Percentiles rank a stretch among this genome's conserved stretches.
phyloP scores from a whole-genome alignment of 1,284 basidiomycete genomes.

The Ceratobasidium sp. region DNA sequence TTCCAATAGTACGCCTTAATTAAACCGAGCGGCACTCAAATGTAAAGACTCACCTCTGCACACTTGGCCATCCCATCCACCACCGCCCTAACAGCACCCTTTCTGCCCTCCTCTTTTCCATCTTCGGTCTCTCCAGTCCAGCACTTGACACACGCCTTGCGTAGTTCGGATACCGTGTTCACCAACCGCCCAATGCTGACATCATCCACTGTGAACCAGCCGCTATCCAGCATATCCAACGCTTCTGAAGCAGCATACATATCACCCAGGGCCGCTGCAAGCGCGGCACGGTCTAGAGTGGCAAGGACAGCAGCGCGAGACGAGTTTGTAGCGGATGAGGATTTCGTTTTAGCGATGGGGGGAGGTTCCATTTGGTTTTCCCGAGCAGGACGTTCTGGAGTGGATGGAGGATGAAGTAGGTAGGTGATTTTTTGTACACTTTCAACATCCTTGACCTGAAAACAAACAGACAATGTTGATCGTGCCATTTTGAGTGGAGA shows the following conservation, averaged over 20 bases:
- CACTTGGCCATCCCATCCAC: slow-evolving; percentile 58
- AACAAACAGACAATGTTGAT: background rate
- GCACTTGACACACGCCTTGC: slow-evolving; percentile 30
- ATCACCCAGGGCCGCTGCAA: slow-evolving; percentile 10
- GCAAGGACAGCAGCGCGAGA: slow-evolving; percentile 12
- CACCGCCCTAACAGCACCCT: slow-evolving; percentile 52
- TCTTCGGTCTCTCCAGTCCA: slow-evolving; percentile 2
- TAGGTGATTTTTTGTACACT: slow-evolving; percentile 31
- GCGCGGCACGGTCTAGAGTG: slow-evolving; percentile 10
- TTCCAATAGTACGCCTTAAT: background rate
- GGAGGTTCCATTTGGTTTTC: slow-evolving; percentile 6
- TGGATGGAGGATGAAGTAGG: slow-evolving; percentile 36
- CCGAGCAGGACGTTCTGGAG: background rate
- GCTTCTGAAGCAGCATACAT: slow-evolving; percentile 30
- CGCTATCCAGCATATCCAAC: background rate
- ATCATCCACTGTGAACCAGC: background rate
- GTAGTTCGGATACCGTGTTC: slow-evolving; percentile 25
- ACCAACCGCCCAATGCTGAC: background rate
- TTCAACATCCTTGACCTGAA: slow-evolving; percentile 40
- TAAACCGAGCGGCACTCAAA: background rate
- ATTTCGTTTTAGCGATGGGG: background rate
- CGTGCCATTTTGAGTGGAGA: background rate
- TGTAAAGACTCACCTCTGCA: slow-evolving; percentile 55
- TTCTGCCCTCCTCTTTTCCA: slow-evolving; percentile 2
- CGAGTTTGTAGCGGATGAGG: background rate